Evolutionary conservation across 2,329 filamentous ascomycete species (phyloP), one percentile per base, ranked within the genome.

Genomic region (Cercospora sp.): DNA sequence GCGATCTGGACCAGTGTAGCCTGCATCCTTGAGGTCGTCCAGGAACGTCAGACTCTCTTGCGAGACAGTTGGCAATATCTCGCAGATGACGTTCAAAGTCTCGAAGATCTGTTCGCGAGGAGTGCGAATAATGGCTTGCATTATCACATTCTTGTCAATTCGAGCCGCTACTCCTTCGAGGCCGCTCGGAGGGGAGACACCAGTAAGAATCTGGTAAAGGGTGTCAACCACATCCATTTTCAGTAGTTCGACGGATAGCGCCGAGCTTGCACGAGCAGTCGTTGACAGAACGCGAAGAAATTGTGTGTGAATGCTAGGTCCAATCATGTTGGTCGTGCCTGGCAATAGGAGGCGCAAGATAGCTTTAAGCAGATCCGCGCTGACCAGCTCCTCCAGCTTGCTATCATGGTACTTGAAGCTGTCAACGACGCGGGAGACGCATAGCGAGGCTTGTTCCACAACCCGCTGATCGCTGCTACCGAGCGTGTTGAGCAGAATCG

Each of bases 221-320:
- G 95, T 99, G 80, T 98, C 95, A 28, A 99, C 95, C 64, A 99
- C 91, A 74, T 97, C 94, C 86, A 98, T 92, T 81, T 94, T 97
- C 79, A 99, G 90, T 12, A 99, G 85, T 75, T 97, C 94, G 2
- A 92, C 91, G 3, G 95, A 97, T 24, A 97, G 84, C 13, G 87
- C 87, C 18, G 95, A 93, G 77, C 95, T 98, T 2, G 93, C 92
- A 73, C 92, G 91, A 49, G 94, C 93, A 3, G 92, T 94, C 73
- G 97, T 96, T 5, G 94, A 92, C 65, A 99, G 83, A 6, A 98
- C 93, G 37, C 94, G 90, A 24, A 99, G 85, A 77, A 99, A 98
- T 76, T 97, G 93, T 0, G 96, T 99, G 80, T 99, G 95, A 62
- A 99, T 97, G 79, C 91, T 94, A 2, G 93, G 89, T 4, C 94